These are phyloP conservation scores for Starmera stellimalicola DNA, from an alignment of 1,139 yeast species.

Conservation along the genomic window DNA sequence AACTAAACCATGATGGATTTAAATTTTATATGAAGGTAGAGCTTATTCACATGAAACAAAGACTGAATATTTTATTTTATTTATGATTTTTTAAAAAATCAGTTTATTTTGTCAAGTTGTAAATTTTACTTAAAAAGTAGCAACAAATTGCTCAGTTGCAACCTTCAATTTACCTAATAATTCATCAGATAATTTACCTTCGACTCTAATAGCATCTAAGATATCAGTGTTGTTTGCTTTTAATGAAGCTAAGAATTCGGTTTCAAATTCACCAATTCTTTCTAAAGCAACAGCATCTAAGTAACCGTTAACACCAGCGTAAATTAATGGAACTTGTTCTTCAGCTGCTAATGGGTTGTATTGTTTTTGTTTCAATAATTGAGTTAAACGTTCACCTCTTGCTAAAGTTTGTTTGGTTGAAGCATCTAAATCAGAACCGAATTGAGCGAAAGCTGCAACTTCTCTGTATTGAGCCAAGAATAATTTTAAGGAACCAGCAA, in stretches of 20 bases:
- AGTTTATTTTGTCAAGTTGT: too few species aligned
- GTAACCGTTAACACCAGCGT: slow-evolving; percentile 99
- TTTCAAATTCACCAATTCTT: slow-evolving; percentile 88
- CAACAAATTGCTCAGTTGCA: slow-evolving; percentile 86
- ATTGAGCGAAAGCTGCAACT: slow-evolving; percentile 99
- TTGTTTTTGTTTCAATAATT: slow-evolving; percentile 97
- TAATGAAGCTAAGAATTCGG: slow-evolving; percentile 83
- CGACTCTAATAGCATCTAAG: slow-evolving; percentile 72
- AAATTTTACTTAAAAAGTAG: slow-evolving; percentile 67
- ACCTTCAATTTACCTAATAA: slow-evolving; percentile 78
- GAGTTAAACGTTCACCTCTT: slow-evolving; percentile 99
- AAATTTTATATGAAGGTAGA: slow-evolving; percentile 2
- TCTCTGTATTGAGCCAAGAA: slow-evolving; percentile 99
- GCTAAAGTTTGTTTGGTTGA: slow-evolving; percentile 97
- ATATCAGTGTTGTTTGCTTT: slow-evolving; percentile 84
- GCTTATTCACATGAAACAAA: slow-evolving; percentile 2
- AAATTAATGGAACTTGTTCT: slow-evolving; percentile 98
- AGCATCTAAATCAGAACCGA: slow-evolving; percentile 99
- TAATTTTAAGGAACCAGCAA: slow-evolving; percentile 99
- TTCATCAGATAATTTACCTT: slow-evolving; percentile 90
- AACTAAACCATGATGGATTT: neutral
- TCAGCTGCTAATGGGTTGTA: slow-evolving; percentile 95
- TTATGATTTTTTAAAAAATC: too few species aligned
- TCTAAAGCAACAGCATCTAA: slow-evolving; percentile 81
- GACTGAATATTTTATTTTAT: too few species aligned